These are phyloP conservation scores for Candida sanyaensis DNA, from an alignment of 1,139 yeast genomes.

Conservation along the genomic window DNA sequence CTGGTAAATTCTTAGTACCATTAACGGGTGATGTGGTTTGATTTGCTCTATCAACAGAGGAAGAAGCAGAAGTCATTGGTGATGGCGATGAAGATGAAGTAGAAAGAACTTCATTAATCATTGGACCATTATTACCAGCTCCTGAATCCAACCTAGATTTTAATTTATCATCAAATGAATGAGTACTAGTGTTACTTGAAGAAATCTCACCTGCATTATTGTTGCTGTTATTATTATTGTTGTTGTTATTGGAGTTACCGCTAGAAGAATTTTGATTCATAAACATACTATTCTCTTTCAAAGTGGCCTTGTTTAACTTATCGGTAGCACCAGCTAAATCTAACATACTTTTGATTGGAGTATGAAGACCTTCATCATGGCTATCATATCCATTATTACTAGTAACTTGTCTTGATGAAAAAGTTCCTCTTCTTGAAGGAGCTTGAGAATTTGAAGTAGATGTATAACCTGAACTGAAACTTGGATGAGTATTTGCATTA, in stretches of 20 bases:
- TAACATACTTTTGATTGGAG: slow-evolving; percentile 43
- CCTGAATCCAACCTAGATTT: slow-evolving; percentile 15
- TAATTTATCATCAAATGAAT: slow-evolving; percentile 11
- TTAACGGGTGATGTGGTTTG: slow-evolving; percentile 2
- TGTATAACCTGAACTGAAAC: slow-evolving; percentile 15
- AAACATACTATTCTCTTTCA: not conserved
- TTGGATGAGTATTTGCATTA: slow-evolving; percentile 7
- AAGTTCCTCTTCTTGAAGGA: slow-evolving; percentile 38
- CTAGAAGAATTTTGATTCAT: not conserved
- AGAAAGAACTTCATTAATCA: not conserved
- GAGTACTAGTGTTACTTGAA: slow-evolving; percentile 9
- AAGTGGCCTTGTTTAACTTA: slow-evolving; percentile 1
- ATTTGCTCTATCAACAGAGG: not conserved
- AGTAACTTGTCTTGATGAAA: slow-evolving; percentile 12
- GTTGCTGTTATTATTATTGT: not conserved
- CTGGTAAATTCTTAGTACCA: slow-evolving; percentile 11
- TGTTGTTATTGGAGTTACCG: not conserved
- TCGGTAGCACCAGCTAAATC: slow-evolving; percentile 25
- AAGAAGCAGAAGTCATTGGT: not conserved
- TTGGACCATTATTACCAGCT: slow-evolving; percentile 1
- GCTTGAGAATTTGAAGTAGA: slow-evolving; percentile 31
- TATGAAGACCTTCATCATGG: slow-evolving; percentile 21
- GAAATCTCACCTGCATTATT: not conserved
- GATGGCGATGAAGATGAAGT: not conserved
- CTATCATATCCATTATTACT: slow-evolving; percentile 5